These are phyloP conservation scores for Hyaloraphidium curvatum DNA, from an alignment of 192 early-diverging fungal genomes.

Conservation along the genomic window DNA sequence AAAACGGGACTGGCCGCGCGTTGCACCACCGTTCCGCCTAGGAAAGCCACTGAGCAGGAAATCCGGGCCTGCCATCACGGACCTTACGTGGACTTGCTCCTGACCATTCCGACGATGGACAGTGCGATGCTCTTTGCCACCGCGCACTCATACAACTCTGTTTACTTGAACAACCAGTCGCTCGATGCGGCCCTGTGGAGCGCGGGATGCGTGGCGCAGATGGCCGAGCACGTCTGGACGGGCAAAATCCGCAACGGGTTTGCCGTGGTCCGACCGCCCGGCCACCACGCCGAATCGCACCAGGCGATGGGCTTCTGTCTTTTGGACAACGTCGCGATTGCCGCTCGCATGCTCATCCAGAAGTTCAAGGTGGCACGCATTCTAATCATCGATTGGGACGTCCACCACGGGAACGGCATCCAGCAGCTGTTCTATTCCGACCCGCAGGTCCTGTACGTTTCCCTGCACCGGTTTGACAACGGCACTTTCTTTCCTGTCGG, in stretches of 20 bases:
- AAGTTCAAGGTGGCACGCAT: constrained; percentile 29
- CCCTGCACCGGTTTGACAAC: constrained; percentile 65
- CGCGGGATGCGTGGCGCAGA: too few species aligned
- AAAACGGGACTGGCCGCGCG: too few species aligned
- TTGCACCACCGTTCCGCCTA: too few species aligned
- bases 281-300: constrained; percentile 71
- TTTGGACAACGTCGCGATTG: constrained; percentile 76
- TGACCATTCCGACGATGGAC: too few species aligned
- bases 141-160: too few species aligned
- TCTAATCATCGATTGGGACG: constrained; percentile 85
- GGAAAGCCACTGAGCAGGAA: too few species aligned
- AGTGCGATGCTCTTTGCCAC: too few species aligned
- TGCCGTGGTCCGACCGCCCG: constrained; percentile 80
- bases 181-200: too few species aligned
- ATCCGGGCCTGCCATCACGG: too few species aligned
- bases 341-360: constrained; percentile 36
- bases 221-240: too few species aligned
- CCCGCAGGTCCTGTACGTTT: constrained; percentile 61
- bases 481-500: constrained; percentile 58
- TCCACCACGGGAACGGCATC: constrained; percentile 89
- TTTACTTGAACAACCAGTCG: too few species aligned
- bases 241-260: constrained; percentile 56
- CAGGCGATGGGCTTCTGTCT: constrained; percentile 63
- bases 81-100: too few species aligned
- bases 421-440: constrained; percentile 63